These are phyloP conservation scores for Backusella psychrophila DNA, from an alignment of 192 early-diverging fungal genomes.

Conservation along the genomic window DNA sequence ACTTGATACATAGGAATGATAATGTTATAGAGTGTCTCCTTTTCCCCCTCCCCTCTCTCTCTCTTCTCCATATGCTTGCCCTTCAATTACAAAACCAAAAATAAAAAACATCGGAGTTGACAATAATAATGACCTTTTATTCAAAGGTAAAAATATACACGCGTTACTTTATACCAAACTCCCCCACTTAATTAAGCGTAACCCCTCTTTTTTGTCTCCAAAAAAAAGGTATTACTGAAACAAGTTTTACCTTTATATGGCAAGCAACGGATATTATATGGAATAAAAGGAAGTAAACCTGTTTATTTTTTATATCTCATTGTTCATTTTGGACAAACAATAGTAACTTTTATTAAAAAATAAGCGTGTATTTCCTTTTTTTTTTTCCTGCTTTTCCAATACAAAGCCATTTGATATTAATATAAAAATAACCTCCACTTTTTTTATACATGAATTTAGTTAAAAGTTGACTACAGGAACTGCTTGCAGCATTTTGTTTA, in stretches of 20 bases:
- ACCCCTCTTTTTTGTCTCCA: background rate
- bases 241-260: background rate
- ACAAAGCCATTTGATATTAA: background rate
- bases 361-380: background rate
- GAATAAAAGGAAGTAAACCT: background rate
- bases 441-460: background rate
- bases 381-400: background rate
- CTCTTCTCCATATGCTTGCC: too few species aligned
- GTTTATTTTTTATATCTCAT: background rate
- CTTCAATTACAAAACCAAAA: background rate
- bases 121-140: background rate
- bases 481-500: conserved; percentile 4
- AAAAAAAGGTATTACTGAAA: background rate
- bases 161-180: background rate
- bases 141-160: background rate
- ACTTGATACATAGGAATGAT: background rate
- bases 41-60: too few species aligned
- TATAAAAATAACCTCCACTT: background rate
- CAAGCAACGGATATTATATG: background rate
- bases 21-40: background rate
- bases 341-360: background rate
- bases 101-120: background rate
- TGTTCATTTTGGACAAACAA: background rate
- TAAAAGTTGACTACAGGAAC: conserved; percentile 2
- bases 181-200: background rate